Conservation (phyloP, 1,284 basidiomycete genomes). For the Ustilago hordei region DNA sequence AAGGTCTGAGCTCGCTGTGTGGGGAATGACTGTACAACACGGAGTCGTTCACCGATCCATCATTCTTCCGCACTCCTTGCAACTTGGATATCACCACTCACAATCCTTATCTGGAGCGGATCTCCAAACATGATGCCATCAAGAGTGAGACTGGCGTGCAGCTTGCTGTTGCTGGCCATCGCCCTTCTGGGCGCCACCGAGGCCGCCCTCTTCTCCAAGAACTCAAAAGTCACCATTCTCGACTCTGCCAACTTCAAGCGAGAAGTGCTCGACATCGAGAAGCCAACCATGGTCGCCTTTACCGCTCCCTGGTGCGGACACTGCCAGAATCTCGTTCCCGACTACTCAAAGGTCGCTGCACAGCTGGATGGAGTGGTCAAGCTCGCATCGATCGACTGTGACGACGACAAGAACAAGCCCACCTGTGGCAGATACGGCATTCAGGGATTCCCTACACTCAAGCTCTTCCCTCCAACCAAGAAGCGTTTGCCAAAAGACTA, state of each 20-base stretch:
- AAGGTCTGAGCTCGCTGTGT: not conserved
- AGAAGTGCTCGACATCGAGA: conserved; percentile 68
- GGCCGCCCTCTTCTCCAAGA: conserved; percentile 61
- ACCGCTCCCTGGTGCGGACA: conserved; percentile 73
- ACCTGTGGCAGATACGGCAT: conserved; percentile 87
- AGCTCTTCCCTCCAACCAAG: conserved; percentile 73
- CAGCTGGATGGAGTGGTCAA: conserved; percentile 85
- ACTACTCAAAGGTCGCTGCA: conserved; percentile 83
- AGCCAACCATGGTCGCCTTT: conserved; percentile 70
- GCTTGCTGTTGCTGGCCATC: conserved; percentile 34
- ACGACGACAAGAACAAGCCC: conserved; percentile 82
- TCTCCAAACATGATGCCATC: conserved; percentile 6
- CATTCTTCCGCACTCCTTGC: not conserved
- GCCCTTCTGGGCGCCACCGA: conserved; percentile 17
- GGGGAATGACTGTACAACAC: conserved; percentile 11
- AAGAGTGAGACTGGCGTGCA: conserved; percentile 15
- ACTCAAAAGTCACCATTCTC: conserved; percentile 59
- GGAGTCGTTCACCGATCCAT: not conserved
- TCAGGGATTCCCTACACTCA: conserved; percentile 89
- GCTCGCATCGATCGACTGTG: conserved; percentile 90
- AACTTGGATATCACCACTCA: not conserved
- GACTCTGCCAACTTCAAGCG: conserved; percentile 53
- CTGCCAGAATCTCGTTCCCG: conserved; percentile 86
- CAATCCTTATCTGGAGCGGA: not conserved
- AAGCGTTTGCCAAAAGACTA: conserved; percentile 78